phyloP scores from a whole-genome alignment of 2,329 filamentous ascomycete species.

The Calonectria pteridis region DNA sequence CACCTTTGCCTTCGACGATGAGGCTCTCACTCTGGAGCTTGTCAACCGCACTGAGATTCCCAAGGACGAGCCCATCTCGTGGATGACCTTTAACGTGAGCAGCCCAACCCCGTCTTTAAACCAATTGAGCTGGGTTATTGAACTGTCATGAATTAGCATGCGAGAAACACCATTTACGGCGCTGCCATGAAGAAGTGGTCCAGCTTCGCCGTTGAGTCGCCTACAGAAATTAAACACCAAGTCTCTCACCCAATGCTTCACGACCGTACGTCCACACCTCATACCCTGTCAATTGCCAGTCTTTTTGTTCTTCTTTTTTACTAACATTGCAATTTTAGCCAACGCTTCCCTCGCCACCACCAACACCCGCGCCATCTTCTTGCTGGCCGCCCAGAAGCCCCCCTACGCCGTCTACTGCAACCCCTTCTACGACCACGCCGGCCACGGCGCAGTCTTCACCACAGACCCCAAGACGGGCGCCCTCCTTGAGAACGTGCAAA shows the following conservation, averaged over 20 bases:
- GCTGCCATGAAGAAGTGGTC: slow-evolving; percentile 96
- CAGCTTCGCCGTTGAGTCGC: slow-evolving; percentile 81
- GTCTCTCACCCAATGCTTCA: slow-evolving; percentile 81
- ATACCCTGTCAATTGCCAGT: neutral
- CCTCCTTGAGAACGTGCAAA: slow-evolving; percentile 76
- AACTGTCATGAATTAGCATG: slow-evolving; percentile 68
- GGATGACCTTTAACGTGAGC: slow-evolving; percentile 90
- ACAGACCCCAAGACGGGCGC: slow-evolving; percentile 65
- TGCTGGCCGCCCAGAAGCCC: slow-evolving; percentile 81
- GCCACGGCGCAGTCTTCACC: slow-evolving; percentile 82
- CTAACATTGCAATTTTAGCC: slow-evolving; percentile 57
- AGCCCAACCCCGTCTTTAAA: neutral
- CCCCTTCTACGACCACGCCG: slow-evolving; percentile 89
- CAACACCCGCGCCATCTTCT: slow-evolving; percentile 90
- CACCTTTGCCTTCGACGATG: slow-evolving; percentile 89
- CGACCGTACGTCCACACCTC: slow-evolving; percentile 69
- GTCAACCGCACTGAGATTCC: slow-evolving; percentile 87
- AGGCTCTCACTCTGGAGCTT: slow-evolving; percentile 78
- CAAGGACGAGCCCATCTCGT: slow-evolving; percentile 88
- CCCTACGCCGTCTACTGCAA: slow-evolving; percentile 90
- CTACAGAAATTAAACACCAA: slow-evolving; percentile 81
- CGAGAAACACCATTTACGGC: slow-evolving; percentile 87
- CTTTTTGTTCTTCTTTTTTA: neutral
- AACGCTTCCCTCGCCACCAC: slow-evolving; percentile 76
- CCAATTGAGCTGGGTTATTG: neutral